Percentiles rank a stretch among this genome's conserved stretches.
phyloP scores from a whole-genome alignment of 805 yeast species.

The Kodamaea nitidulidarum region DNA sequence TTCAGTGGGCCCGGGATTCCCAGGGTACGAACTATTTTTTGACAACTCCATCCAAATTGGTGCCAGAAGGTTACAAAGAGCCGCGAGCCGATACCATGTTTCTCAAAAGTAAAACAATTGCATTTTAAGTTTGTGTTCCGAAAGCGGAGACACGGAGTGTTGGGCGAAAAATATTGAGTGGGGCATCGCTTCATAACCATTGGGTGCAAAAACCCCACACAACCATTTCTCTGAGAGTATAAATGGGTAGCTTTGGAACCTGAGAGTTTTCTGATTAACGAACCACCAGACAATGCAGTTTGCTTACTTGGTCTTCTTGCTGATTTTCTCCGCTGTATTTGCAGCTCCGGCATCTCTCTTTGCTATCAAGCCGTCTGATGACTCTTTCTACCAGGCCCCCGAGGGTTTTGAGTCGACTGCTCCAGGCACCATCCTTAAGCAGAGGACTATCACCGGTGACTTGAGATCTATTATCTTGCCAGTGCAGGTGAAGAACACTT shows the following conservation, averaged over 20 bases:
- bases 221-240: too few relatives aligned
- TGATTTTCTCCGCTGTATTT: not conserved
- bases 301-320: slow-evolving; percentile 2
- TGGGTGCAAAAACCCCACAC: too few relatives aligned
- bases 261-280: too few relatives aligned
- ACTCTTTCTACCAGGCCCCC: slow-evolving; percentile 23
- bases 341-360: slow-evolving; percentile 1
- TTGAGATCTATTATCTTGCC: slow-evolving; percentile 17
- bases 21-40: too few relatives aligned
- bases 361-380: slow-evolving; percentile 13
- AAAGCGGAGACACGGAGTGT: not conserved
- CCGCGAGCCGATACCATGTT: too few relatives aligned
- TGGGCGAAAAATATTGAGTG: not conserved
- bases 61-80: too few relatives aligned
- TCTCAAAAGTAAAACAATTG: too few relatives aligned
- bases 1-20: too few relatives aligned
- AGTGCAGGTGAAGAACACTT: slow-evolving; percentile 15
- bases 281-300: not conserved
- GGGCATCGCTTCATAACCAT: too few relatives aligned
- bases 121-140: too few relatives aligned
- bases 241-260: too few relatives aligned
- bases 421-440: slow-evolving; percentile 23
- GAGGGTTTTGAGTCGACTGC: slow-evolving; percentile 16
- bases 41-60: too few relatives aligned
- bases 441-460: slow-evolving; percentile 18